phyloP scores from a whole-genome alignment of 257 asterid genomes.

The Solanum ossicruentum region DNA sequence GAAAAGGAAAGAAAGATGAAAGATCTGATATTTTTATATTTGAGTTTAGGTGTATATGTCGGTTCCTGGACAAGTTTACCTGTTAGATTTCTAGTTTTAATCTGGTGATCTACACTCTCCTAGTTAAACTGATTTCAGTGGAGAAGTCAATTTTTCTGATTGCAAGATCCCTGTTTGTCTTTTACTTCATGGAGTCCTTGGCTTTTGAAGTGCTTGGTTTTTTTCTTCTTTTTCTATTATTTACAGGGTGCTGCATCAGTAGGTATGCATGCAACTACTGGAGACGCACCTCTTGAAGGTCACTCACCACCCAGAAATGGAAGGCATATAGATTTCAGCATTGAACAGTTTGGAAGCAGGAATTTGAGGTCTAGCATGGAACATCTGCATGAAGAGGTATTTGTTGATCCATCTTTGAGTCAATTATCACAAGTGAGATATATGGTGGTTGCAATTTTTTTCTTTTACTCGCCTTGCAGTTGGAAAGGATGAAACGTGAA shows the following conservation, averaged over 20 bases:
- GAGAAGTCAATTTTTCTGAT: background rate
- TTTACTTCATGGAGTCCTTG: background rate
- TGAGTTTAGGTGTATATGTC: background rate
- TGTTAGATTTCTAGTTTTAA: background rate
- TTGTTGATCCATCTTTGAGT: background rate
- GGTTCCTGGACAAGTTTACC: background rate
- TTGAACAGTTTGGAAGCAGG: slow-evolving; percentile 28
- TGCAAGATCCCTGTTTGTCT: background rate
- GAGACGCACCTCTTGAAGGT: slow-evolving; percentile 8
- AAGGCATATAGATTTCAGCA: slow-evolving; percentile 10
- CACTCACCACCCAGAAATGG: slow-evolving; percentile 23
- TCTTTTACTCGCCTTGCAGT: slow-evolving; percentile 33
- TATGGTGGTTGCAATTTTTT: background rate
- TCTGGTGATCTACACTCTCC: background rate
- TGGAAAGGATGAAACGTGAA: slow-evolving; percentile 86
- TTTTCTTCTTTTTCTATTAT: background rate
- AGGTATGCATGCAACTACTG: slow-evolving; percentile 7
- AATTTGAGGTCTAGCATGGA: slow-evolving; percentile 69
- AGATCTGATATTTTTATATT: background rate
- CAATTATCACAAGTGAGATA: background rate
- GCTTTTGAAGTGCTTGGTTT: slow-evolving; percentile 5
- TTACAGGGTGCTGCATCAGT: slow-evolving; percentile 23
- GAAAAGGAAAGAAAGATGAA: background rate
- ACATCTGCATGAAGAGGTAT: slow-evolving; percentile 81
- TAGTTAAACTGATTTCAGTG: background rate